Base-by-base conservation (phyloP, 345 rosid species). In the Diplotaxis tenuifolia region DNA sequence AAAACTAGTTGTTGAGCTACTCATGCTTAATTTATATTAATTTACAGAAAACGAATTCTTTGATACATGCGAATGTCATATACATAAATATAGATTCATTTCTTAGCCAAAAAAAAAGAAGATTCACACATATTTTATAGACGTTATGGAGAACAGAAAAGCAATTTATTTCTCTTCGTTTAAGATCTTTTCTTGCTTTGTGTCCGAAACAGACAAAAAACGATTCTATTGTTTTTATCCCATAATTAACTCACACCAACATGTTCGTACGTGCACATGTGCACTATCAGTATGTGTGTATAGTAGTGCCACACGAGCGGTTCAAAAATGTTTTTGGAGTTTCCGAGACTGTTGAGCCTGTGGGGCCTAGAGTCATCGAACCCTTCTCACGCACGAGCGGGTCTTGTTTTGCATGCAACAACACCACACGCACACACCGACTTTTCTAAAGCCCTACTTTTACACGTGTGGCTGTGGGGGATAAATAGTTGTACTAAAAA, bases 321-420 rank as follows among this genome's bases (percentile, higher is more conserved):
- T 76, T 76, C 80, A 42, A 76, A 77, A 72, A 67, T 77, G 81
- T 72, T 77, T 71, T 77, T 67, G 77, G 70, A 72, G 73, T 77
- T 77, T 52, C 54, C 73, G 59, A 77, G 65, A 71, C 59, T 61
- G 62, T 66, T 65, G 62, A 71, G 58, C 22, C 28, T 40, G 49
- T 65, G 72, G 71, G 66, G 9, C 47, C 62, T 15, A 42, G 32
- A 23, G 6, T 19, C 36, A 47, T 76, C 53, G 67, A 65, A 64
- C 76, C 75, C 47, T 77, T 72, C 72, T 65, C 34, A 49, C 80
- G 28, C 80, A 77, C 80, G 80, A 70, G 80, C 72, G 76, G 80
- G 57, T 64, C 72, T 77, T 45, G 80, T 42, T 64, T 71, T 77
- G 76, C 80, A 77, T 77, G 80, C 71, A 64, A 9, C 56, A 0